A percentile compares a stretch with the other conserved stretches of the same genome.
Conservation (phyloP, 2,329 filamentous ascomycete species). For the Penicillium fuscoglaucum region DNA sequence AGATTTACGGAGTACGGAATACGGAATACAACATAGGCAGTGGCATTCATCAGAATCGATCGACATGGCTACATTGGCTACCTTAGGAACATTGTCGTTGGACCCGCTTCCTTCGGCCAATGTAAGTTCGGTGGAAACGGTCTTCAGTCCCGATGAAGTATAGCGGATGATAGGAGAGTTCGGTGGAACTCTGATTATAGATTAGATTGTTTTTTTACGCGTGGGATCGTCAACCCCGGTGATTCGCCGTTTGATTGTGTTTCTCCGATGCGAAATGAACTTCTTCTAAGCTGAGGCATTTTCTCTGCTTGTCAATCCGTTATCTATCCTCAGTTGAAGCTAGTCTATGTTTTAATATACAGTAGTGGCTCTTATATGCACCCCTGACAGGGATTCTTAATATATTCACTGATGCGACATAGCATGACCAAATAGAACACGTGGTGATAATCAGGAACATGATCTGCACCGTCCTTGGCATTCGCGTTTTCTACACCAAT, state of each 20-base stretch:
- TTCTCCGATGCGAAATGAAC: not conserved
- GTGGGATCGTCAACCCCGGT: not conserved
- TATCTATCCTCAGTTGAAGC: not conserved
- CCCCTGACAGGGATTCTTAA: not conserved
- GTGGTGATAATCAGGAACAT: not conserved
- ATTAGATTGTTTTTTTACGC: not conserved
- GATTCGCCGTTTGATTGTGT: not conserved
- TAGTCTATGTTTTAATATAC: not conserved
- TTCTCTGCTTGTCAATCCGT: not conserved
- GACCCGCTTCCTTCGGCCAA: not conserved
- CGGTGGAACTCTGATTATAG: not conserved
- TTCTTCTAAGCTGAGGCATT: not conserved
- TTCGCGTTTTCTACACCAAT: constrained; percentile 8
- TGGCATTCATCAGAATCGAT: too few relatives aligned
- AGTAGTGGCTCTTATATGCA: not conserved
- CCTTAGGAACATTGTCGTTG: not conserved
- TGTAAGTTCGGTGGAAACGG: not conserved
- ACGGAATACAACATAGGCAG: too few relatives aligned
- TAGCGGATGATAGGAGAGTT: not conserved
- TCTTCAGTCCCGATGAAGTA: constrained; percentile 3
- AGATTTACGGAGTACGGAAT: not conserved
- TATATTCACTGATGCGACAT: not conserved
- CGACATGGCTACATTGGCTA: too few relatives aligned
- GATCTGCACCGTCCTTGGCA: constrained; percentile 3
- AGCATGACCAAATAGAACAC: not conserved